phyloP scores from a whole-genome alignment of 164 flowering plant species.

The Vitis labrusca region DNA sequence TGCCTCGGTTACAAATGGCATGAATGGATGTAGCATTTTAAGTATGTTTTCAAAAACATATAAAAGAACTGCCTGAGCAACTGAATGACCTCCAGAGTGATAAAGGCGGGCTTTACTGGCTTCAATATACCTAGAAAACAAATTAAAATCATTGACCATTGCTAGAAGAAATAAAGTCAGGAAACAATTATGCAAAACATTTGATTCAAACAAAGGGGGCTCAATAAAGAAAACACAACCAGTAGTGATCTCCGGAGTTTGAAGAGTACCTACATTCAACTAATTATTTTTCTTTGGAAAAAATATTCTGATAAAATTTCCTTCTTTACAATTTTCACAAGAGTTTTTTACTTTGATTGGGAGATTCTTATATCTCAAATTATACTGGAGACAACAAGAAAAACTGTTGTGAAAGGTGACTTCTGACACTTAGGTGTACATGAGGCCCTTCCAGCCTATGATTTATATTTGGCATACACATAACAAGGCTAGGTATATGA shows the following conservation, averaged over 20 bases:
- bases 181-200: neutral
- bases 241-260: neutral
- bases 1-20: conserved; percentile 97
- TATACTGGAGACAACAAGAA: neutral
- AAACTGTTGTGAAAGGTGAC: neutral
- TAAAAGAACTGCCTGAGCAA: conserved; percentile 74
- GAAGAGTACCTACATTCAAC: neutral
- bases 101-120: conserved; percentile 92
- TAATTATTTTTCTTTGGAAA: neutral
- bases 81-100: conserved; percentile 45
- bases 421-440: neutral
- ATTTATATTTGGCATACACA: no score
- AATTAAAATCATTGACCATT: neutral
- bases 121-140: conserved; percentile 80
- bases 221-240: neutral
- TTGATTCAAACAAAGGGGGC: neutral
- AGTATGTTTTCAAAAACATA: conserved; percentile 83
- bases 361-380: neutral
- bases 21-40: conserved; percentile 89
- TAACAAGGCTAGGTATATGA: no score
- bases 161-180: no score
- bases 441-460: no score
- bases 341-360: neutral
- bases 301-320: neutral
- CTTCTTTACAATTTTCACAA: neutral